A percentile compares a stretch with the other conserved stretches of the same genome.
phyloP scores from a whole-genome alignment of 257 asterid species.

The Solanum sparsipilum region DNA sequence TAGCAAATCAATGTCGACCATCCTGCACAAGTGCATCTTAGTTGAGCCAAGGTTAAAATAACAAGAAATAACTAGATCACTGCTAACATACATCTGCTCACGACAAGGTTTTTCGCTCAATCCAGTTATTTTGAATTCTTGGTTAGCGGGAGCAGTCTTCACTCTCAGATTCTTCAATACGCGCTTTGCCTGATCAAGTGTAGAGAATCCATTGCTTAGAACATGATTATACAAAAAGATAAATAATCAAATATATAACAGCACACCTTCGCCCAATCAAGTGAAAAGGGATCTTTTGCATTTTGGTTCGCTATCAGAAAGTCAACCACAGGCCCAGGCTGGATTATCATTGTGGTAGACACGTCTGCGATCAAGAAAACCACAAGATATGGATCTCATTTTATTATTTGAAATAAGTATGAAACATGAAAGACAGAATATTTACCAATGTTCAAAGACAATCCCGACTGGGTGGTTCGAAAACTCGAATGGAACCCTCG shows the following conservation, averaged over 20 bases:
- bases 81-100: constrained; percentile 43
- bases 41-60: not conserved
- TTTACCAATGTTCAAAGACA: constrained; percentile 79
- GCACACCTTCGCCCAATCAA: constrained; percentile 79
- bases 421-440: not conserved
- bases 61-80: not conserved
- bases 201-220: not conserved
- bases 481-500: constrained; percentile 92
- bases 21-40: not conserved
- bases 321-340: constrained; percentile 71
- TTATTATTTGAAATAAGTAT: not conserved
- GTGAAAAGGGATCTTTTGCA: constrained; percentile 57
- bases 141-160: constrained; percentile 61
- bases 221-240: not conserved
- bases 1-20: not conserved
- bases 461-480: constrained; percentile 73
- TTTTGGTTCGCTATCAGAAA: constrained; percentile 69
- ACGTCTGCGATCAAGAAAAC: constrained; percentile 40
- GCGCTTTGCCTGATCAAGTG: constrained; percentile 55
- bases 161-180: constrained; percentile 72
- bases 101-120: constrained; percentile 66
- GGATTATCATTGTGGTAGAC: constrained; percentile 80
- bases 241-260: not conserved
- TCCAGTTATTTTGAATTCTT: constrained; percentile 76
- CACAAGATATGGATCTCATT: not conserved